Base-by-base conservation (phyloP, 179 eudicot genomes). In the Sideroxylon spinosum region DNA sequence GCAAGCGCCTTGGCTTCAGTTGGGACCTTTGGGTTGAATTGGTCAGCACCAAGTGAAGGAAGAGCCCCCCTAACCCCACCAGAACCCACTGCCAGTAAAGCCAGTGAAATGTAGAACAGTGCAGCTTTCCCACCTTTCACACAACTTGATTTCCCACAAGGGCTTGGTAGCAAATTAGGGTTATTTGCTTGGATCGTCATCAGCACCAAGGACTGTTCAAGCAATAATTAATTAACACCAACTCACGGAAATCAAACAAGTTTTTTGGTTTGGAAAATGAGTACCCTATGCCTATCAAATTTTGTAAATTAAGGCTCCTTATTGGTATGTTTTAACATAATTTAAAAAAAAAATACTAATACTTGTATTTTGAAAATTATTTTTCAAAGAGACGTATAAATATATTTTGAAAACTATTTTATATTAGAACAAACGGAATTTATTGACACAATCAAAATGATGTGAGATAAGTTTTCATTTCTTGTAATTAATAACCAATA, bases 51-150 rank as follows among this genome's bases (percentile, higher is more conserved):
- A 20, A 86, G 78, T 4, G 89, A 74, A 0, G 89, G 82, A 9
- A 88, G 81, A 4, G 91, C 76, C 1, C 88, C 89, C 76, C 76
- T 83, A 3, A 86, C 83, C 11, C 88, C 88, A 25, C 89, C 89
- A 1, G 79, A 17, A 6, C 91, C 91, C 13, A 88, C n/a, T 0
- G 91, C 91, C 52, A 83, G 9, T 69, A 88, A 65, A 46, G 63
- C 75, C 20, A 88, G 76, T 20, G 88, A 78, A 14, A 78, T 7
- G 69, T 86, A 88, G 52, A 88, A 79, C 81, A 85, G 73, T 57
- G 81, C 48, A 7, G 87, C 85, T 11, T 44, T 71, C 14, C 78
- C 80, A n/a, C 86, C 86, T 7, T 80, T 16, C 8, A 86, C 49
- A 44, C 88, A 85, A 16, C 74, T 85, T 28, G 88, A 56, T 44